Evolutionary conservation across 176 grass and related monocot genomes (phyloP), one percentile per base, ranked within the genome.

Genomic region (Alloteropsis semialata): DNA sequence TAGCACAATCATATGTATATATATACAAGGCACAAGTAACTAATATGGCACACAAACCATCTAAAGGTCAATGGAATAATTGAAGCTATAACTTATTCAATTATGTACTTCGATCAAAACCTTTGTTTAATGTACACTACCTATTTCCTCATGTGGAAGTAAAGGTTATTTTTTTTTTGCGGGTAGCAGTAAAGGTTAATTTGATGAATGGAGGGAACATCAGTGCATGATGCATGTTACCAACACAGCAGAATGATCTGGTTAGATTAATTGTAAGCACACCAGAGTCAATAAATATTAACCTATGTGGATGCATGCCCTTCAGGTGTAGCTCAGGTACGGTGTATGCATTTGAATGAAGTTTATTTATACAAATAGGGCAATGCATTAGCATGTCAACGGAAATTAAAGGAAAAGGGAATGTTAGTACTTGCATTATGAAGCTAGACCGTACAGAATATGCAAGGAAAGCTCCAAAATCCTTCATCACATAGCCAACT

Each of bases 391-490:
- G 59, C 46, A 54, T 81, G 25, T 60, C 19, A 61, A 24, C 32
- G 64, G 27, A 3, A 56, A n/a, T n/a, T n/a, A n/a, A n/a, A n/a
- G n/a, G n/a, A n/a, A n/a, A 66, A 79, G 41, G 57, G 66, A 84
- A 84, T 88, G 46, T 83, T 65, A 83, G 55, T 28, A 11, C 53
- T 41, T 60, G 55, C n/a, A 46, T 46, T 16, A 70, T 54, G 84
- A 84, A 80, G 68, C 68, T 75, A 76, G 58, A 34, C 60, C 65
- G 39, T 68, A 42, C 21, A n/a, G 46, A 34, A 51, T 19, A 61
- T 49, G 29, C 81, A 43, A 75, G 82, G 87, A 89, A 85, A 89
- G 54, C 61, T 85, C 87, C 87, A 85, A 85, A 85, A 66, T 85
- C 34, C 85, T 34, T 81, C 63, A 77, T 89, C 87, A 85, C 77